Conservation (phyloP, 257 asterid species). For the Fraxinus americana region DNA sequence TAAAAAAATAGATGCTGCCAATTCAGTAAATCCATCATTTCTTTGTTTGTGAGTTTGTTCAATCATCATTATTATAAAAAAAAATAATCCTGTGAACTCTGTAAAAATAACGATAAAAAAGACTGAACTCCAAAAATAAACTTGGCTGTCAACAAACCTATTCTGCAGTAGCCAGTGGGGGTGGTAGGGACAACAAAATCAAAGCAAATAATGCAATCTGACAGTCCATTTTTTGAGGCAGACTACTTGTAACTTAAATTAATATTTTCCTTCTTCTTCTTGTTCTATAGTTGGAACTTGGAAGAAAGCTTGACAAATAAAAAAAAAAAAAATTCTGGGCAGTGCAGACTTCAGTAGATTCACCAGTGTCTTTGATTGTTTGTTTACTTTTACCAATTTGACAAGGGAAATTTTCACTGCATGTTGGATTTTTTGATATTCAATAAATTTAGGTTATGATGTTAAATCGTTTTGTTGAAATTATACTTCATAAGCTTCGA, state of each 20-base stretch:
- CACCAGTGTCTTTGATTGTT: background rate
- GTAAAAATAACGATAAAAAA: background rate
- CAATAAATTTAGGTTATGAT: no score
- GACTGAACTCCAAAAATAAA: background rate
- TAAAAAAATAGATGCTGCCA: no score
- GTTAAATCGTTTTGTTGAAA: no score
- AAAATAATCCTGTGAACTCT: background rate
- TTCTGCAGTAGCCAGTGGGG: no score
- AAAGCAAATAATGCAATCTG: background rate
- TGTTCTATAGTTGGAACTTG: background rate
- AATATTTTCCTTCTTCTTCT: background rate
- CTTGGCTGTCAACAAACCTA: no score
- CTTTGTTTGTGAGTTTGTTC: no score
- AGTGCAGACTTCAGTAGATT: background rate
- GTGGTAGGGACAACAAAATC: no score
- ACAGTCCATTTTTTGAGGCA: background rate
- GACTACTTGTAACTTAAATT: background rate
- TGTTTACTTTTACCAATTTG: background rate
- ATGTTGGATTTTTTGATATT: no score
- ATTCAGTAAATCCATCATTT: no score
- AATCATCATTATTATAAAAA: no score
- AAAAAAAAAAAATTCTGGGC: background rate
- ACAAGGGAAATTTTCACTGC: no score
- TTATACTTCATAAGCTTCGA: no score
- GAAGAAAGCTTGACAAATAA: background rate